A percentile compares a stretch with the other conserved stretches of the same genome.
Conservation (phyloP, 148 eudicot species). For the Camellia lanceoleosa region DNA sequence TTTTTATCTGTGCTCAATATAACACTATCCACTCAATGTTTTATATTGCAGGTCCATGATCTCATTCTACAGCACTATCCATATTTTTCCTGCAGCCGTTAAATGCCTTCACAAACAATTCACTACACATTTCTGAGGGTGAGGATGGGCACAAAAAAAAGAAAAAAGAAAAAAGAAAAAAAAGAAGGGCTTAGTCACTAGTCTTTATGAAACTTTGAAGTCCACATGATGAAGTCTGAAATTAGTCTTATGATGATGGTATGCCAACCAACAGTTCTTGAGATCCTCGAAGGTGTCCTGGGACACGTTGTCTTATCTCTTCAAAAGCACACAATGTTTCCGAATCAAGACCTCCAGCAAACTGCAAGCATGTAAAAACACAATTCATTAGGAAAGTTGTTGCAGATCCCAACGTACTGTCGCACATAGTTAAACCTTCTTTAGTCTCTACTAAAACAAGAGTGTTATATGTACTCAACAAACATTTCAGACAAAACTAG, state of each 20-base stretch:
- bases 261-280: constrained; percentile 18
- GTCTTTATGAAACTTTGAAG: not conserved
- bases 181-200: not conserved
- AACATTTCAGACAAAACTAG: not conserved
- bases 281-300: constrained; percentile 20
- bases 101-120: not conserved
- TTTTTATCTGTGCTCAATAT: not conserved
- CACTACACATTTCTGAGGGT: not conserved
- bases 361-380: constrained; percentile 14
- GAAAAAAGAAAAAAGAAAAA: not conserved
- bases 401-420: not conserved
- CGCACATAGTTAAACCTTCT: not conserved
- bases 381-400: not conserved
- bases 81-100: not conserved
- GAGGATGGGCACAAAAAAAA: too few species aligned
- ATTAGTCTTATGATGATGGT: constrained; percentile 14
- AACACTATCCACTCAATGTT: not conserved
- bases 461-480: not conserved
- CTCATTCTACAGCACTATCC: not conserved
- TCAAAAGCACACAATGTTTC: constrained; percentile 31
- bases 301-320: constrained; percentile 24
- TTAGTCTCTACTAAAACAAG: not conserved
- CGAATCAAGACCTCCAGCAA: constrained; percentile 31
- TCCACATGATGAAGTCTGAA: not conserved
- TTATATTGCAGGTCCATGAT: too few species aligned